Evolutionary conservation across 2,329 filamentous ascomycete species (phyloP), one percentile per base, ranked within the genome.

Genomic region (Aspergillus felis): DNA sequence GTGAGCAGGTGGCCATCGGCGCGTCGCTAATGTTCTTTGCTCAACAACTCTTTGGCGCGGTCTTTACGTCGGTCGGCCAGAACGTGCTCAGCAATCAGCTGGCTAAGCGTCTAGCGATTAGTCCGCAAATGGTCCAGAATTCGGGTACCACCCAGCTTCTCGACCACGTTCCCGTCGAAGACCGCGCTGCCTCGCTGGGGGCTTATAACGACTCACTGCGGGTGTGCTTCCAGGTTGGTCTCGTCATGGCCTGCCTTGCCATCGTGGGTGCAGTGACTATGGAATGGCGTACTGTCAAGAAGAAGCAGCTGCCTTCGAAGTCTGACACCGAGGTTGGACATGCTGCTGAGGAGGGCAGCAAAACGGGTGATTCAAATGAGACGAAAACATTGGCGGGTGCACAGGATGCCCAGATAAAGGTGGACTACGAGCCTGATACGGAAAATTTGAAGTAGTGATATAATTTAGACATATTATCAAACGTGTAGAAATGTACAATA

Each of bases 11-110:
- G 17, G 66, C 74, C 1, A 68, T 70, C n/a, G 72, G 69, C 1
- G 71, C 69, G 2, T 64, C 71, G 8, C 54, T 74, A 49, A 65
- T 75, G 32, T 68, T 73, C 32, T 76, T 77, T 58, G 61, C 62
- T 22, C 69, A 75, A 46, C 70, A 62, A 1, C 66, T 77, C 24
- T 68, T 68, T 4, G 71, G 68, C 9, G 67, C 73, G 0, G 56
- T 84, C 2, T 83, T 83, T 60, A 73, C 84, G 38, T 76, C 76
- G 2, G 77, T 82, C 42, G 81, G 72, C 1, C 24, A 55, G 49
- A 55, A 53, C 41, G 50, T 58, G 3, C 44, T 58, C 10, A 29
- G 32, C 12, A 29, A 58, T 14, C 53, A 55, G 17, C 17, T 58
- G 28, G 41, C 8, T 4, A 24, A 25, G 12, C 35, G 35, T 9